phyloP scores from a whole-genome alignment of 768 basidiomycete species.

The Leccinum imitatum region DNA sequence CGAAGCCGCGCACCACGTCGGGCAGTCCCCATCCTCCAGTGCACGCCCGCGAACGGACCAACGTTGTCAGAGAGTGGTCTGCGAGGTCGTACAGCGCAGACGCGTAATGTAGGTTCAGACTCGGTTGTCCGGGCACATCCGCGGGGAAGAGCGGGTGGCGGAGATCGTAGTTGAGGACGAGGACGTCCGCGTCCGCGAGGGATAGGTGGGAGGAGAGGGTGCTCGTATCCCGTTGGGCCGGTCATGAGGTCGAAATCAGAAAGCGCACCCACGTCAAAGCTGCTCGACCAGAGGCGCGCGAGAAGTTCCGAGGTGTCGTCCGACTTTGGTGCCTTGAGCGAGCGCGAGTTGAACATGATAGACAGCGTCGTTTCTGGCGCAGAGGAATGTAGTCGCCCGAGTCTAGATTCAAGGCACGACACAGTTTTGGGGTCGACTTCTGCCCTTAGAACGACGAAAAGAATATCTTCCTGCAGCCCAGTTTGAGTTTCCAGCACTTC shows the following conservation, averaged over 20 bases:
- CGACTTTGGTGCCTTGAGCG: no score
- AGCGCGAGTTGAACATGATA: no score
- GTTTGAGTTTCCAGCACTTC: neutral
- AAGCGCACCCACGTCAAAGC: neutral
- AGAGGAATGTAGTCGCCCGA: conserved; percentile 15
- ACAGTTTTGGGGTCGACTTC: conserved; percentile 12
- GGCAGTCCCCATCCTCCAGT: conserved; percentile 61
- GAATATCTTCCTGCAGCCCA: neutral
- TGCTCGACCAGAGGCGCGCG: no score
- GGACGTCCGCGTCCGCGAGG: conserved; percentile 36
- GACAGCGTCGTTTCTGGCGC: conserved; percentile 7
- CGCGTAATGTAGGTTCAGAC: conserved; percentile 42
- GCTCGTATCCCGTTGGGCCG: conserved; percentile 9
- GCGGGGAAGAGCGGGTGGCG: conserved; percentile 43
- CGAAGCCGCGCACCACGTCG: conserved; percentile 47
- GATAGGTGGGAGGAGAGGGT: conserved; percentile 18
- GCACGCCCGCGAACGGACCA: conserved; percentile 46
- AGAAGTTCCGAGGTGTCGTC: no score
- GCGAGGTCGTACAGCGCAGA: conserved; percentile 42
- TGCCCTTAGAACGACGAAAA: conserved; percentile 3
- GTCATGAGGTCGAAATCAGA: conserved; percentile 11
- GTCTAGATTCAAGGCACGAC: conserved; percentile 22
- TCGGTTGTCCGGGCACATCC: neutral
- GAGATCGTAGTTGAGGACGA: conserved; percentile 54
- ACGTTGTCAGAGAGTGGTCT: conserved; percentile 33